A percentile compares a stretch with the other conserved stretches of the same genome.
phyloP scores from a whole-genome alignment of 306 rosid species.

The Pterocarpus santalinus region DNA sequence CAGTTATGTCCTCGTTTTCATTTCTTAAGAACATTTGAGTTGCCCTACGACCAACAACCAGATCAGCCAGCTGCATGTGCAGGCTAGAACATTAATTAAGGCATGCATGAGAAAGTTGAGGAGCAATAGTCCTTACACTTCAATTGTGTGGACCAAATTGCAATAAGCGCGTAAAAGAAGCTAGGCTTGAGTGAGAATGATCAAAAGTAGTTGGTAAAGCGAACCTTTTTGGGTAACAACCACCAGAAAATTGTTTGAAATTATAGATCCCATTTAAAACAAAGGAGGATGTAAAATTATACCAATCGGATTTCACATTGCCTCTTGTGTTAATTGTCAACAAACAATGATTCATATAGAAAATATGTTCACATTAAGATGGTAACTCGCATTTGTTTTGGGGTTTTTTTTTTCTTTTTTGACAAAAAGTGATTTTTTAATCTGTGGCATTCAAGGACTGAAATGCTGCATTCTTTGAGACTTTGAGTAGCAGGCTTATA shows the following conservation, averaged over 20 bases:
- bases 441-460: too few species aligned
- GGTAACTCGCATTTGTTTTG: background rate
- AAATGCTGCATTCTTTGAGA: too few species aligned
- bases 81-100: slow-evolving; percentile 44
- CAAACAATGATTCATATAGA: background rate
- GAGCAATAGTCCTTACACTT: slow-evolving; percentile 12
- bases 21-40: background rate
- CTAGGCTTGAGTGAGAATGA: background rate
- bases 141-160: slow-evolving; percentile 41
- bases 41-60: slow-evolving; percentile 44
- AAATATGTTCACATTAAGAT: background rate
- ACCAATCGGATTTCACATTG: background rate
- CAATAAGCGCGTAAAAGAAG: slow-evolving; percentile 22
- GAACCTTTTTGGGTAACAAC: slow-evolving; percentile 25
- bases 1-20: slow-evolving; percentile 5
- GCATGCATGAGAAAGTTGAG: slow-evolving; percentile 55
- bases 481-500: too few species aligned
- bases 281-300: background rate
- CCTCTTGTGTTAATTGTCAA: background rate
- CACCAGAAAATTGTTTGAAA: background rate
- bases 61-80: slow-evolving; percentile 9
- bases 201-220: slow-evolving; percentile 9
- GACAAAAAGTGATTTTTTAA: background rate
- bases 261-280: slow-evolving; percentile 2
- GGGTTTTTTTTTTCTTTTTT: background rate